Conservation (phyloP, 305 asterid genomes). For the Euphrasia arctica region DNA sequence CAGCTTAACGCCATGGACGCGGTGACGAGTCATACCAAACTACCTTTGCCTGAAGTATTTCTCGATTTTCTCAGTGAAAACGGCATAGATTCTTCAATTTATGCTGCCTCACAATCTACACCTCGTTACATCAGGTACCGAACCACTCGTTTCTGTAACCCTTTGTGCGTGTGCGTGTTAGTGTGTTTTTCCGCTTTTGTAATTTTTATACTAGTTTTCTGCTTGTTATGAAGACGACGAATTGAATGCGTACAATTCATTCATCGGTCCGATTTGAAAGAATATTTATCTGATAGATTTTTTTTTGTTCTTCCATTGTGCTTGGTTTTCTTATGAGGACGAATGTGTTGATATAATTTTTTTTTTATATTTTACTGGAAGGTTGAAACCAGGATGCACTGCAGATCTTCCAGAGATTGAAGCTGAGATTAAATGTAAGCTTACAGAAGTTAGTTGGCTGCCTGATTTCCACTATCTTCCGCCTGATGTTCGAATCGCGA, state of each 20-base stretch:
- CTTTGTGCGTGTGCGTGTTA: not conserved
- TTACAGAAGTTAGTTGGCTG: conserved; percentile 65
- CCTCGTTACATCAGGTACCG: conserved; percentile 89
- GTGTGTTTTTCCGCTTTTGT: not conserved
- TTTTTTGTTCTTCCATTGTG: not conserved
- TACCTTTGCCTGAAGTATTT: conserved; percentile 70
- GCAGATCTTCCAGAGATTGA: conserved; percentile 53
- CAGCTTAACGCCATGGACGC: conserved; percentile 28
- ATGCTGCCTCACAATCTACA: conserved; percentile 43
- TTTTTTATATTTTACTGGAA: conserved; percentile 25
- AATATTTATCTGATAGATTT: too few species aligned
- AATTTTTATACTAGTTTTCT: not conserved
- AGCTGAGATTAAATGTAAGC: conserved; percentile 59
- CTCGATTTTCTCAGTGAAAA: conserved; percentile 64
- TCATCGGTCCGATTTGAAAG: not conserved
- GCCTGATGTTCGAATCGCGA: conserved; percentile 67
- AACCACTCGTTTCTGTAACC: not conserved
- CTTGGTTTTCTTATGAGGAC: conserved; percentile 1
- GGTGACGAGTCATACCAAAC: conserved; percentile 34
- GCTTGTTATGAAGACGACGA: not conserved
- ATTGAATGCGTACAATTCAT: not conserved
- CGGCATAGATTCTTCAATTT: conserved; percentile 78
- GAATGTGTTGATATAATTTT: not conserved
- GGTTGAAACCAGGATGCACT: conserved; percentile 76
- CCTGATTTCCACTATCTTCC: conserved; percentile 72